phyloP scores from a whole-genome alignment of 495 filamentous ascomycete genomes.

The Jackrogersella minutella region DNA sequence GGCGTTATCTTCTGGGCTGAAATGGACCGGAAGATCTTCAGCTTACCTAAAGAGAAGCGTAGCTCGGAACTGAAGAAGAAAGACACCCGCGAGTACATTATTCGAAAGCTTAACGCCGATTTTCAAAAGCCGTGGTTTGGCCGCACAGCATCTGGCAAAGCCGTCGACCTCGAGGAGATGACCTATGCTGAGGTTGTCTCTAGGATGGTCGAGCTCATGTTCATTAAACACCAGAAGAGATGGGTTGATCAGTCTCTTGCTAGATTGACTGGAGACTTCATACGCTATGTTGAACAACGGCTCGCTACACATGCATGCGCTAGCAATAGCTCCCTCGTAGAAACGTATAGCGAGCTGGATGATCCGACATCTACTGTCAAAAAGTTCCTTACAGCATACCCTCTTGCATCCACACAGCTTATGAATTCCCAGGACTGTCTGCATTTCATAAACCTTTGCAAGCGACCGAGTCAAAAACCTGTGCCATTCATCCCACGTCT shows the following conservation, averaged over 20 bases:
- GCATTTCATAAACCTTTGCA: conserved; percentile 82
- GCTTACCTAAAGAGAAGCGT: conserved; percentile 82
- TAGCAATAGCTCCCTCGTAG: conserved; percentile 67
- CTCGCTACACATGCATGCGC: conserved; percentile 61
- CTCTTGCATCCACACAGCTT: conserved; percentile 72
- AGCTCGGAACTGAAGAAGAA: conserved; percentile 80
- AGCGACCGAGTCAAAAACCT: conserved; percentile 83
- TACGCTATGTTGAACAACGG: conserved; percentile 82
- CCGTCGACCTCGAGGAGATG: conserved; percentile 88
- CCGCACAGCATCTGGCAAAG: conserved; percentile 72
- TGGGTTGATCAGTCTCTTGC: conserved; percentile 83
- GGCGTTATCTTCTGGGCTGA: conserved; percentile 89
- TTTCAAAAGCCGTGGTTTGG: conserved; percentile 94
- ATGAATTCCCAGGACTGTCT: conserved; percentile 88
- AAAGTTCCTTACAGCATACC: conserved; percentile 71
- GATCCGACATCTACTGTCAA: conserved; percentile 72
- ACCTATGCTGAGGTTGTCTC: conserved; percentile 82
- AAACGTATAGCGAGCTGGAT: conserved; percentile 76
- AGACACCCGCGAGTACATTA: conserved; percentile 75
- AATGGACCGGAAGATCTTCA: conserved; percentile 90
- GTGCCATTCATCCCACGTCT: conserved; percentile 83
- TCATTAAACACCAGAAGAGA: conserved; percentile 78
- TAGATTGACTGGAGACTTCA: conserved; percentile 80
- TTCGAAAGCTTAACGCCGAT: conserved; percentile 86
- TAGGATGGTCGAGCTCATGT: conserved; percentile 89